A percentile compares a stretch with the other conserved stretches of the same genome.
Evolutionary conservation across 2,329 filamentous ascomycete genomes (phyloP).

Genomic region (Penicillium sp.): DNA sequence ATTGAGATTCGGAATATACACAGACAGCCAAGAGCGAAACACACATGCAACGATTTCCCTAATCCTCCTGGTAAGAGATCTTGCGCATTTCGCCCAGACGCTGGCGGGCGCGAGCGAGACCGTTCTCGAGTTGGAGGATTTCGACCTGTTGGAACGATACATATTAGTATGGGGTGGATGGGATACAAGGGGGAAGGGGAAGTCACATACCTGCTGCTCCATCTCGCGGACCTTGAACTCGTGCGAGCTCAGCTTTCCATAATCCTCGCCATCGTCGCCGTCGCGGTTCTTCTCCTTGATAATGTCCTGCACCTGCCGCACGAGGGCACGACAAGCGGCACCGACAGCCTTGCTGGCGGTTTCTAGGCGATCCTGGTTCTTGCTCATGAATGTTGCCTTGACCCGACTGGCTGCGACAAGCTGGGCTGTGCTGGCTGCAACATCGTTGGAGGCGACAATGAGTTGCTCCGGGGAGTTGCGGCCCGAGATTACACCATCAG

Average conservation of each 20-base stretch:
- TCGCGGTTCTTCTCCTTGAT: slow-evolving; percentile 83
- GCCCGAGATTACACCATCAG: slow-evolving; percentile 87
- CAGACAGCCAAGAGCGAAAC: background rate
- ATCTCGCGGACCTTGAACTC: slow-evolving; percentile 99
- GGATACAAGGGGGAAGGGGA: background rate
- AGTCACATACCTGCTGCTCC: slow-evolving; percentile 86
- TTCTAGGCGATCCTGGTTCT: slow-evolving; percentile 90
- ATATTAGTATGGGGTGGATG: slow-evolving; percentile 13
- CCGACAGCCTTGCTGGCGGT: slow-evolving; percentile 91
- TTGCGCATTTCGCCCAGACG: slow-evolving; percentile 96
- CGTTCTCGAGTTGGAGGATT: slow-evolving; percentile 92
- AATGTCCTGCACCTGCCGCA: slow-evolving; percentile 90
- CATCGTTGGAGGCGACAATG: slow-evolving; percentile 96
- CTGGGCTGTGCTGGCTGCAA: slow-evolving; percentile 93
- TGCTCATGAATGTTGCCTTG: slow-evolving; percentile 97
- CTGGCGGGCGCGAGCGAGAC: slow-evolving; percentile 73
- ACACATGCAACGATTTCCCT: slow-evolving; percentile 11
- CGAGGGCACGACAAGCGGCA: slow-evolving; percentile 78
- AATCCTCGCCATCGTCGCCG: slow-evolving; percentile 78
- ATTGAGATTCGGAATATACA: slow-evolving; percentile 9
- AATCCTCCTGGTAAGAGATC: slow-evolving; percentile 85
- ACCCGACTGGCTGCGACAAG: slow-evolving; percentile 92
- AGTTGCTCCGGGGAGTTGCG: slow-evolving; percentile 95
- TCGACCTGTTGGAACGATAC: slow-evolving; percentile 67
- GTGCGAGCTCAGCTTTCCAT: slow-evolving; percentile 80